Base-by-base conservation (phyloP, 2,329 filamentous ascomycete species). In the Sporothrix globosa region DNA sequence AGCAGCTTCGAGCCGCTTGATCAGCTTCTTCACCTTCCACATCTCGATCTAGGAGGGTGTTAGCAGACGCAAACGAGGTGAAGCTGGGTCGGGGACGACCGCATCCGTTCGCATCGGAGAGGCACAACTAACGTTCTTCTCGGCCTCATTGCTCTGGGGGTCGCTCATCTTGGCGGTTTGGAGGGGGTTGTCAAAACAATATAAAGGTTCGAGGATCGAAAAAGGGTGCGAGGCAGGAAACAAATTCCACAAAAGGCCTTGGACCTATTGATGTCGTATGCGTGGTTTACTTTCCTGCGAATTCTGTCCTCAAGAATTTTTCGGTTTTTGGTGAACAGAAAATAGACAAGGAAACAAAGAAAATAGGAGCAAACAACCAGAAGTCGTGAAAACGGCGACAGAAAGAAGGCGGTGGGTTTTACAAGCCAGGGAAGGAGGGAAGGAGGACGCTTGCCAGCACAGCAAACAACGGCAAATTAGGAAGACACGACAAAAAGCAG, bases 11-110 rank as follows among this genome's bases (percentile, higher is more conserved):
- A 99, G 92, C 78, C 96, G 92, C 85, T 98, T 99, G 85, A 99
- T 97, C 80, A 99, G 86, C 87, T 99, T 99, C 88, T 99, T 99
- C 80, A 99, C 94, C 91, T 99, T 97, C 92, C 91, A 94, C 85
- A 90, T 91, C 83, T 91, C 88, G 78, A 91, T 91, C 87, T 89
- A 75, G 75, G 60, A 61, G 48, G 30, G 65, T 73, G 24, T 63
- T 63, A 72, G 71, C 60, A 52, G 21, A 30, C 27, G 24, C 17
- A 63, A 46, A 27, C n/a, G 39, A 9, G n/a, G 58, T 17, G 58
- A 63, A 19, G n/a, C 39, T 41, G 21, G 11, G 34, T 11, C 10
- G 54, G 14, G 68, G 30, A 60, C 73, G 67, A 71, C 46, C 9
- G n/a, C 30, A 41, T 41, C 60, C 69, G 60, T 13, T 21, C 56